Percentiles rank a stretch among this genome's conserved stretches.
These are phyloP conservation scores for Persicaria tinctoria DNA, from an alignment of 148 eudicot species.

Conservation along the genomic window DNA sequence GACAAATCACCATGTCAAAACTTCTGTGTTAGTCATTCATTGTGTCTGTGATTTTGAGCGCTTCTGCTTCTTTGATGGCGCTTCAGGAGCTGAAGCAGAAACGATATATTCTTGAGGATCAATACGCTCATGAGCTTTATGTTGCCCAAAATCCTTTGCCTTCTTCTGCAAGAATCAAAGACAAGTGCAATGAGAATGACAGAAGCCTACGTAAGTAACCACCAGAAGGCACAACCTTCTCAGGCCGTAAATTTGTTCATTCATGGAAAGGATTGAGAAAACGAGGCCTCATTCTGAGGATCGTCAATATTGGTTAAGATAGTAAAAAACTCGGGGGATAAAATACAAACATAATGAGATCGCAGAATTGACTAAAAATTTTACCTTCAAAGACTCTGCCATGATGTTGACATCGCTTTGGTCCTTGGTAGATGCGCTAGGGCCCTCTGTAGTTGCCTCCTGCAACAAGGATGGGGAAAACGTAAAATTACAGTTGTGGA, in stretches of 20 bases:
- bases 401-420: slow-evolving; percentile 40
- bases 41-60: slow-evolving; percentile 9
- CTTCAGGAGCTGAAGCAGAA: slow-evolving; percentile 27
- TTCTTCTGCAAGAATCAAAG: slow-evolving; percentile 44
- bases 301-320: neutral
- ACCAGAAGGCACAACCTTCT: neutral
- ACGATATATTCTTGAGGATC: slow-evolving; percentile 47
- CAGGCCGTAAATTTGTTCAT: neutral
- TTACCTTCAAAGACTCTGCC: slow-evolving; percentile 74
- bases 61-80: slow-evolving; percentile 48
- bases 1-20: neutral
- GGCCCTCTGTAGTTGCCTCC: slow-evolving; percentile 41
- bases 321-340: too few relatives aligned
- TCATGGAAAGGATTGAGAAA: neutral
- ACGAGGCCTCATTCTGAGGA: neutral
- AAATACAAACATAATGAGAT: neutral
- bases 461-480: slow-evolving; percentile 17
- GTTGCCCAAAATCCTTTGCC: slow-evolving; percentile 50
- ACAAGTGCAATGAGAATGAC: neutral
- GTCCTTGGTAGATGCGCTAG: slow-evolving; percentile 21
- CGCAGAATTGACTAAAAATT: neutral
- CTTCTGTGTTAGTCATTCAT: neutral
- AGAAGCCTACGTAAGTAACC: neutral
- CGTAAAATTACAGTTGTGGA: neutral
- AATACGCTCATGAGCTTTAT: slow-evolving; percentile 38